Conservation (phyloP, 2,329 filamentous ascomycete genomes). For the Thyridium curvatum region DNA sequence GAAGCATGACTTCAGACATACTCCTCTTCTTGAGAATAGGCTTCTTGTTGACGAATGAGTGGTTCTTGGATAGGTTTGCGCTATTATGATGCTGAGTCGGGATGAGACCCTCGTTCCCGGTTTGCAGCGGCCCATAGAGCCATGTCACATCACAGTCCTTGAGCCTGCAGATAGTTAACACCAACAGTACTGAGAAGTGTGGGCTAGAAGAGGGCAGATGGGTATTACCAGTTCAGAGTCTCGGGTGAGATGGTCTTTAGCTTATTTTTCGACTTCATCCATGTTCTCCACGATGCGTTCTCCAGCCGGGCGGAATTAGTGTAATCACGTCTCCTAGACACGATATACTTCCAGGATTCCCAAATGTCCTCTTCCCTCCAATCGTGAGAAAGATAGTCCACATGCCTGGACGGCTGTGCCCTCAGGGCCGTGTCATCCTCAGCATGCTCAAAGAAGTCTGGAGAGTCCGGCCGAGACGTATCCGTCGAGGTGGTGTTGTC, state of each 20-base stretch:
- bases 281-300: slow-evolving; percentile 95
- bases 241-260: slow-evolving; percentile 86
- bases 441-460: slow-evolving; percentile 52
- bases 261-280: slow-evolving; percentile 87
- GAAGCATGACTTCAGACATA: slow-evolving; percentile 92
- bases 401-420: slow-evolving; percentile 73
- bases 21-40: slow-evolving; percentile 95
- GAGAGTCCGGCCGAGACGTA: slow-evolving; percentile 52
- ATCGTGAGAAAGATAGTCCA: slow-evolving; percentile 91
- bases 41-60: slow-evolving; percentile 70
- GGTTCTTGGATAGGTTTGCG: slow-evolving; percentile 41
- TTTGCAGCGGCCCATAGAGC: slow-evolving; percentile 90
- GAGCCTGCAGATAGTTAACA: slow-evolving; percentile 54
- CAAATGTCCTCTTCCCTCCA: slow-evolving; percentile 97
- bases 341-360: slow-evolving; percentile 93
- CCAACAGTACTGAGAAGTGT: background rate
- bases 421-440: slow-evolving; percentile 76
- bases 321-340: slow-evolving; percentile 71
- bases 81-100: slow-evolving; percentile 25
- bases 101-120: slow-evolving; percentile 52
- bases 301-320: slow-evolving; percentile 78
- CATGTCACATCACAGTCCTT: slow-evolving; percentile 97
- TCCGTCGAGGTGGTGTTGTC: slow-evolving; percentile 44
- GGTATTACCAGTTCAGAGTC: slow-evolving; percentile 76
- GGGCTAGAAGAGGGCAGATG: background rate